Evolutionary conservation across 768 basidiomycete species (phyloP).

Genomic region (Sarcodon aspratus): DNA sequence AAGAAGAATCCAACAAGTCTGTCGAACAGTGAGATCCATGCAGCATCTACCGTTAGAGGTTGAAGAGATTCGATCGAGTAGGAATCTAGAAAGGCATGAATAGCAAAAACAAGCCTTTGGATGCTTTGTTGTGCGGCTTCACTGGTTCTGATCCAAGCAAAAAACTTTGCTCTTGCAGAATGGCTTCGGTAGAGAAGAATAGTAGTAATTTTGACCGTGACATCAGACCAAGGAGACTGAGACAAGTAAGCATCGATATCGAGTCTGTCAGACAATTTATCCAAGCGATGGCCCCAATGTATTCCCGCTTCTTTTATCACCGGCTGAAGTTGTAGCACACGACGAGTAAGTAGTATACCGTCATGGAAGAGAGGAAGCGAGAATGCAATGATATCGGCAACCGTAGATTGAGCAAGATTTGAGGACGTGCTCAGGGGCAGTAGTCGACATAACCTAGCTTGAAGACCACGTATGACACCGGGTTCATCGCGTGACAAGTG

Average conservation of each 20-base stretch:
- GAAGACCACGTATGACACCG: no score
- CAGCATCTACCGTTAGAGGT: no score
- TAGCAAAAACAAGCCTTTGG: slow-evolving; percentile 9
- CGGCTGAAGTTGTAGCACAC: no score
- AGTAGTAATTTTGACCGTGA: slow-evolving; percentile 9
- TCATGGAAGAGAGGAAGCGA: no score
- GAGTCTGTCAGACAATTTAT: background rate
- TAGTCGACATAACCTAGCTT: no score
- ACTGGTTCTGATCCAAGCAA: slow-evolving; percentile 11
- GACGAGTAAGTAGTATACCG: no score
- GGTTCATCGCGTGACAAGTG: no score
- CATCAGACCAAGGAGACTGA: slow-evolving; percentile 6
- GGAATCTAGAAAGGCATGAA: slow-evolving; percentile 10
- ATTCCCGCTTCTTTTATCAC: background rate
- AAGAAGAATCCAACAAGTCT: no score
- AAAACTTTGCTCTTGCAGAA: background rate
- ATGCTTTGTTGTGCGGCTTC: slow-evolving; percentile 3
- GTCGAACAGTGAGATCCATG: no score
- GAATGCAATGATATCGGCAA: no score
- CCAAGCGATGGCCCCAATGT: background rate
- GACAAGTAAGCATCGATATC: background rate
- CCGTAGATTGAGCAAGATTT: no score
- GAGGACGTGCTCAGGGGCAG: no score
- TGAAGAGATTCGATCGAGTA: background rate
- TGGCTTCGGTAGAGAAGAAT: slow-evolving; percentile 9